Conservation (phyloP, 257 asterid genomes). For the Rehmannia glutinosa region DNA sequence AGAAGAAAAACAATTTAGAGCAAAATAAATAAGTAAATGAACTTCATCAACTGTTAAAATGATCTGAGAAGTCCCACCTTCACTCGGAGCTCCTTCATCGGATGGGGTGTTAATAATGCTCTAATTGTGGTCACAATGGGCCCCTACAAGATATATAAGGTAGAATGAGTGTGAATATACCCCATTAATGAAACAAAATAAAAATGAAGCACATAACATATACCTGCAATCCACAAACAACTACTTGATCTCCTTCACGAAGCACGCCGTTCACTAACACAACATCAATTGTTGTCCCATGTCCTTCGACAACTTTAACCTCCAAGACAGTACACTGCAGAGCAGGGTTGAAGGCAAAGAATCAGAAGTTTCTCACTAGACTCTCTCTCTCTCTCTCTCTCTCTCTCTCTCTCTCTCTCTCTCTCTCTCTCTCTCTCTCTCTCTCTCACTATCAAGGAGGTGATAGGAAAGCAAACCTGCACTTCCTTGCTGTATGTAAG, state of each 20-base stretch:
- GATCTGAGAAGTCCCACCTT: slow-evolving; percentile 47
- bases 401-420: too few species aligned
- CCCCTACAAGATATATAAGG: slow-evolving; percentile 41
- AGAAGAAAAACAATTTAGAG: background rate
- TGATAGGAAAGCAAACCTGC: slow-evolving; percentile 53
- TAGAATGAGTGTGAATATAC: background rate
- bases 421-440: slow-evolving; percentile 72
- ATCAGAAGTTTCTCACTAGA: background rate
- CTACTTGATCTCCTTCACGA: slow-evolving; percentile 92
- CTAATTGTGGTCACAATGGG: slow-evolving; percentile 80
- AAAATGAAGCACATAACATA: slow-evolving; percentile 7
- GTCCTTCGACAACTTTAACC: slow-evolving; percentile 98
- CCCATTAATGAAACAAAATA: slow-evolving; percentile 13
- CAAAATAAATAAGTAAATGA: background rate
- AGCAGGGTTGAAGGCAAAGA: slow-evolving; percentile 29
- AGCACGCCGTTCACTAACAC: slow-evolving; percentile 89
- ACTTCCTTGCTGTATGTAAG: slow-evolving; percentile 82
- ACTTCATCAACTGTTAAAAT: background rate
- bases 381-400: slow-evolving; percentile 84
- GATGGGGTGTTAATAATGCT: slow-evolving; percentile 91
- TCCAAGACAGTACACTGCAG: slow-evolving; percentile 98
- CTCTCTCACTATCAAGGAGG: slow-evolving; percentile 8
- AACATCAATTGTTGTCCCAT: slow-evolving; percentile 93
- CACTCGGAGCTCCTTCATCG: slow-evolving; percentile 98
- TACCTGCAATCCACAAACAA: slow-evolving; percentile 97